Percentiles rank a stretch among this genome's conserved stretches.
Conservation (phyloP, 495 filamentous ascomycete genomes). For the Daldinia grandis region DNA sequence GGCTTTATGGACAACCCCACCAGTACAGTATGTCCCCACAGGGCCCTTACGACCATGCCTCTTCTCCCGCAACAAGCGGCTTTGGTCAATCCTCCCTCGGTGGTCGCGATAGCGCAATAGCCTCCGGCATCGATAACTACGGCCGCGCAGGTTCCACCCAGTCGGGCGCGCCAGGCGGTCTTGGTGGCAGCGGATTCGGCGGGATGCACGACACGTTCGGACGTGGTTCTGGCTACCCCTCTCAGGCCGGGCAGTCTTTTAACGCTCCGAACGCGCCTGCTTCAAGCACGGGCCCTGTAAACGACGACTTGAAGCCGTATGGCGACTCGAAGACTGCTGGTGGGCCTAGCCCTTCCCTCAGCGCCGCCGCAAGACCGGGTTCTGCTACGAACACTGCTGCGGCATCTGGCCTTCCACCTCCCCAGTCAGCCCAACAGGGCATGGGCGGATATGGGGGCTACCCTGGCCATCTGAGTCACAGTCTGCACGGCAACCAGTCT, state of each 20-base stretch:
- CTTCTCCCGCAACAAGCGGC: slow-evolving; percentile 74
- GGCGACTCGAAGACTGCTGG: slow-evolving; percentile 71
- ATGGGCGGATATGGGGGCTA: slow-evolving; percentile 77
- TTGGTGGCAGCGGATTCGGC: slow-evolving; percentile 70
- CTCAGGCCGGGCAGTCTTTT: slow-evolving; percentile 73
- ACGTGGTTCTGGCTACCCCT: slow-evolving; percentile 66
- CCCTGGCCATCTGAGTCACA: slow-evolving; percentile 71
- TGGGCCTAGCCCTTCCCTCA: slow-evolving; percentile 85
- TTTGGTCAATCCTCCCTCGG: slow-evolving; percentile 77
- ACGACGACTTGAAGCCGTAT: slow-evolving; percentile 80
- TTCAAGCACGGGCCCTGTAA: slow-evolving; percentile 60
- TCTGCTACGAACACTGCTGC: slow-evolving; percentile 81
- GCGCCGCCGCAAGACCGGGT: slow-evolving; percentile 80
- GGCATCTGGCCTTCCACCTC: slow-evolving; percentile 75
- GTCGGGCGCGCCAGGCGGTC: slow-evolving; percentile 72
- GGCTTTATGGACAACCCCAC: slow-evolving; percentile 82
- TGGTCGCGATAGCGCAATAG: slow-evolving; percentile 69
- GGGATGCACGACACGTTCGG: slow-evolving; percentile 82
- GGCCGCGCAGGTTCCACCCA: slow-evolving; percentile 78
- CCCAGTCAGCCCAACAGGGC: slow-evolving; percentile 70
- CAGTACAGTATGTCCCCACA: slow-evolving; percentile 79
- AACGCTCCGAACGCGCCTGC: slow-evolving; percentile 70
- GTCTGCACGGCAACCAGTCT: slow-evolving; percentile 67
- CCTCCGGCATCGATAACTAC: slow-evolving; percentile 71
- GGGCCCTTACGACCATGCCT: slow-evolving; percentile 77